A percentile compares a stretch with the other conserved stretches of the same genome.
These are phyloP conservation scores for Penicillium odoratum DNA, from an alignment of 495 filamentous ascomycete genomes.

Conservation along the genomic window DNA sequence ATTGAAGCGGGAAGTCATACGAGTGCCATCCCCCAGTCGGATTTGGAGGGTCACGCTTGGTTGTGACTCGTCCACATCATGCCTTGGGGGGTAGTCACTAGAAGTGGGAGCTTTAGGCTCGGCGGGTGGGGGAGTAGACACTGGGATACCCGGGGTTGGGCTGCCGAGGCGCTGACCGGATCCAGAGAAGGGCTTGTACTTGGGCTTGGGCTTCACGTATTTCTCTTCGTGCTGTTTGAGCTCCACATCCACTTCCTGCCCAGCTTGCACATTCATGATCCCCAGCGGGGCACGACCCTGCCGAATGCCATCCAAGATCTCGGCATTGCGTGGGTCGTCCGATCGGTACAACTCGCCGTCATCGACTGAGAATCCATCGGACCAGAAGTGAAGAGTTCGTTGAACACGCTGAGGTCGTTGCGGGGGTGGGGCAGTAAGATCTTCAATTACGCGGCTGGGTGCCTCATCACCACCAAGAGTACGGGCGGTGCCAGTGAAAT, in stretches of 20 bases:
- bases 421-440: constrained; percentile 51
- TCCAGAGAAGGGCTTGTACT: constrained; percentile 85
- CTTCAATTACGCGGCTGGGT: constrained; percentile 69
- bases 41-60: constrained; percentile 81
- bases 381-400: constrained; percentile 85
- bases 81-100: constrained; percentile 35
- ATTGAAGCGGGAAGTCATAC: constrained; percentile 87
- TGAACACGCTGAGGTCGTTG: constrained; percentile 53
- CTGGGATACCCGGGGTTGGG: constrained; percentile 69
- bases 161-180: constrained; percentile 86
- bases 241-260: constrained; percentile 88
- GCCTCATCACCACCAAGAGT: constrained; percentile 90
- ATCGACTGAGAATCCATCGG: constrained; percentile 91
- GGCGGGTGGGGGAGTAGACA: constrained; percentile 41
- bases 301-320: constrained; percentile 80
- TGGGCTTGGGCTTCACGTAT: constrained; percentile 76
- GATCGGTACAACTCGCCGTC: constrained; percentile 88
- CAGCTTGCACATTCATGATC: constrained; percentile 81
- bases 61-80: constrained; percentile 69
- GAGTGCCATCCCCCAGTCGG: constrained; percentile 85
- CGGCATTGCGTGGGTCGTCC: constrained; percentile 82
- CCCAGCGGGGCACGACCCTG: constrained; percentile 82
- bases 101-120: constrained; percentile 27
- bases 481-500: constrained; percentile 78
- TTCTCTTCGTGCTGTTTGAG: constrained; percentile 84